Base-by-base conservation (phyloP, 2,329 filamentous ascomycete species). In the Alternaria arbusti region DNA sequence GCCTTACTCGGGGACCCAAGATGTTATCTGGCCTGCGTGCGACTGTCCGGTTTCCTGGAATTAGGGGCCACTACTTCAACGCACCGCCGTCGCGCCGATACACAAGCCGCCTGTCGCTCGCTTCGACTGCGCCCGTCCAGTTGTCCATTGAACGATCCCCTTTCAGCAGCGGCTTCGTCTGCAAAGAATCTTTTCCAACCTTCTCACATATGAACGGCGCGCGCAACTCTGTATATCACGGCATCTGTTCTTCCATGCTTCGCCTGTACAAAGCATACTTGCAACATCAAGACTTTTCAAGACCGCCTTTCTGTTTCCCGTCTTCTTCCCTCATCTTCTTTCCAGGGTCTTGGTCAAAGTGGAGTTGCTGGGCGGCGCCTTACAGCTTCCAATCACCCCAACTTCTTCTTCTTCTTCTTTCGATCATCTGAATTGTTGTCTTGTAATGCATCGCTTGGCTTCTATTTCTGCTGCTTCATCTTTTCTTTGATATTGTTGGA, bases 231-330 rank as follows among this genome's bases (percentile, higher is more conserved):
- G 70, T 72, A 71, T 66, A 73, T 71, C 59, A 62, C 61, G 67
- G 69, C 68, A 67, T 70, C 54, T 68, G 54, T 63, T 59, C 64
- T 58, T 65, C 55, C 62, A 61, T 71, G 67, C 70, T 72, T 70
- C 57, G 61, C 64, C 63, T 70, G 69, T 73, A 73, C 55, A 68
- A 64, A 70, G 60, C 44, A 54, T 63, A 30, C 30, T 54, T 30
- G 26, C 56, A 45, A 57, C 25, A 30, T 32, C 47, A 51, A 32
- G 47, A 22, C 17, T 26, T 57, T 13, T 44, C 20, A 46, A 57
- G 47, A 51, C 55, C 22, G 32, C 22, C 22, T 20, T 32, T 30
- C 46, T 30, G 46, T 52, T 47, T 15, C 28, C 44, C 25, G n/a
- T 40, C n/a, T 40, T 57, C 11, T 25, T 20, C n/a, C 17, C 30